phyloP scores from a whole-genome alignment of 345 rosid species.

The Noccaea bulbosa region DNA sequence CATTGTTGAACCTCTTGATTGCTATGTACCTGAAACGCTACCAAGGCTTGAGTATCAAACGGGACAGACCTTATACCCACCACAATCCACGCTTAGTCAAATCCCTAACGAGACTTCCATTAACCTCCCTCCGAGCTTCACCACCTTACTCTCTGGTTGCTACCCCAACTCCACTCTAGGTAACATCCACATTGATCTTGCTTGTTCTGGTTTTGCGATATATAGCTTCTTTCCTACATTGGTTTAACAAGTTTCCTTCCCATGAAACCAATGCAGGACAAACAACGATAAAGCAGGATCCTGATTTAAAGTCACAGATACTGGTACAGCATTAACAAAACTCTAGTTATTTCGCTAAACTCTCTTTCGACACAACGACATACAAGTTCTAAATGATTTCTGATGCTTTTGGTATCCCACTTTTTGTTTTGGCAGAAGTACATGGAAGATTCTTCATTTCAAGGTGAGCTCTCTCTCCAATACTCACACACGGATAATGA shows the following conservation, averaged over 20 bases:
- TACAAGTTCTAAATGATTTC: conserved; percentile 28
- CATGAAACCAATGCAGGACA: conserved; percentile 41
- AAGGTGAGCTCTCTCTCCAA: conserved; percentile 55
- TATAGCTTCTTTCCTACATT: conserved; percentile 22
- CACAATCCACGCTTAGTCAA: conserved; percentile 40
- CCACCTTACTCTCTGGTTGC: conserved; percentile 66
- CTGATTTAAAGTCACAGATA: conserved; percentile 70
- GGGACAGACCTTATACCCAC: conserved; percentile 44
- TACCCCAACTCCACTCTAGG: conserved; percentile 58
- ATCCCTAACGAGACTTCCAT: conserved; percentile 37
- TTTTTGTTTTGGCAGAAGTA: conserved; percentile 59
- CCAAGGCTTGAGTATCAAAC: conserved; percentile 45
- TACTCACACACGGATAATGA: conserved; percentile 2
- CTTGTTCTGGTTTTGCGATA: conserved; percentile 27
- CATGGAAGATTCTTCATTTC: conserved; percentile 87
- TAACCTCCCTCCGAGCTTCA: conserved; percentile 79
- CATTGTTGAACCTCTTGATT: conserved; percentile 28
- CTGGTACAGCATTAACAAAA: conserved; percentile 51
- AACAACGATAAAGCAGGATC: conserved; percentile 44
- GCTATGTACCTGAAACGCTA: conserved; percentile 48
- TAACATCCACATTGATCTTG: conserved; percentile 36
- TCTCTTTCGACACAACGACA: conserved; percentile 11
- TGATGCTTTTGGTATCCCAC: conserved; percentile 12
- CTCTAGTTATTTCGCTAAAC: neutral
- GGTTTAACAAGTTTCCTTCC: conserved; percentile 25